These are phyloP conservation scores for Penicillium decumbens DNA, from an alignment of 2,329 filamentous ascomycete species.

Conservation along the genomic window DNA sequence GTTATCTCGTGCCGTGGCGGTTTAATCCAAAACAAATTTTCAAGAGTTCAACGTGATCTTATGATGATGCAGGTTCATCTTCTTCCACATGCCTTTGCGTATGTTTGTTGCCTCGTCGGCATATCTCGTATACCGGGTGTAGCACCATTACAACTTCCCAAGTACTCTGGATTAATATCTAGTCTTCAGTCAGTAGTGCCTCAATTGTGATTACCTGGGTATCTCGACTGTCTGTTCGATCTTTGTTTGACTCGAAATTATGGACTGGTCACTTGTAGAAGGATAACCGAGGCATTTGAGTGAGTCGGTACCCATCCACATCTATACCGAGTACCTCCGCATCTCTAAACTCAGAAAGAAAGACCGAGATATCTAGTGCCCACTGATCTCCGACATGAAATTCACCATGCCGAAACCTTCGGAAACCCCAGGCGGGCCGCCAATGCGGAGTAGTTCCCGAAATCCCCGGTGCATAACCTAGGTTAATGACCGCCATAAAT, in stretches of 20 bases:
- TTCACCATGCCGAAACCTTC: neutral
- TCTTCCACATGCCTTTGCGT: constrained; percentile 6
- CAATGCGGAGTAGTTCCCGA: constrained; percentile 1
- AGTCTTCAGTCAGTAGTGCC: too few relatives aligned
- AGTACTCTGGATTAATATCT: too few relatives aligned
- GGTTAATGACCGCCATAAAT: constrained; percentile 8
- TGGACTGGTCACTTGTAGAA: too few relatives aligned
- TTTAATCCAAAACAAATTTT: constrained; percentile 41
- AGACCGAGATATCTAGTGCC: neutral
- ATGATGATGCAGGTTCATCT: constrained; percentile 25
- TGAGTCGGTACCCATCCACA: neutral
- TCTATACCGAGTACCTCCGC: neutral
- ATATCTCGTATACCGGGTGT: neutral
- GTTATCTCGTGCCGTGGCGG: constrained; percentile 41
- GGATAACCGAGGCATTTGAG: too few relatives aligned
- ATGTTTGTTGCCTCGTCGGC: neutral
- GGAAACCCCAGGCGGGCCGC: neutral
- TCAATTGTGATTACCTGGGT: too few relatives aligned
- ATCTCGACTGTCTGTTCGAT: too few relatives aligned
- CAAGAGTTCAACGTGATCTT: constrained; percentile 36
- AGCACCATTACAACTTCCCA: too few relatives aligned
- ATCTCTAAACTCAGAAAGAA: neutral
- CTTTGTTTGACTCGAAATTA: too few relatives aligned
- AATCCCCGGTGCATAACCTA: constrained; percentile 10
- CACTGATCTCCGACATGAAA: neutral